Evolutionary conservation across 2,329 filamentous ascomycete genomes (phyloP), one percentile per base, ranked within the genome.

Genomic region (Dryadomyces quercivorus): DNA sequence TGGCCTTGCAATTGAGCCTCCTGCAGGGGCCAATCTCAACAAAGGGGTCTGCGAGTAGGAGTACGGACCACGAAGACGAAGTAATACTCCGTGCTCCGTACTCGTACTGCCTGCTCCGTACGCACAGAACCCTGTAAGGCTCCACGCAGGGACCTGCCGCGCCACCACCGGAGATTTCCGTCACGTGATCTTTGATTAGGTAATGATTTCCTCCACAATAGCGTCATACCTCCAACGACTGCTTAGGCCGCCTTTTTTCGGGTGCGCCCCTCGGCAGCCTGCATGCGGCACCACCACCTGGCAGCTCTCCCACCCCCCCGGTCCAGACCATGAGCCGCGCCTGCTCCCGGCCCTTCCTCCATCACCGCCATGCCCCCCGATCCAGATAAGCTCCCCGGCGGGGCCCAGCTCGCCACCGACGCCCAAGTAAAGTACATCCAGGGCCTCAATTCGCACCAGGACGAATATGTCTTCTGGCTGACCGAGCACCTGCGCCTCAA

Each of bases 381-480:
- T 21, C 59, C 69, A 31, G 59, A 65, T n/a, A 61, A 66, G 8
- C 63, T 71, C 18, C 65, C 70, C 31, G 67, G 71, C 42, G 70
- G 72, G 60, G n/a, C 15, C 21, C 9, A 70, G 59, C 71, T 82
- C 50, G 74, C 75, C 51, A 71, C 72, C 6, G 74, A 74, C 8
- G 74, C 77, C 21, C 93, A 98, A 68, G 88, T 97, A 63, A 82
- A 83, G 66, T 98, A 97, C 69, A 89, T 98, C 62, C 88, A 95
- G 70, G 88, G 86, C 64, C 78, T 98, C 62, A 90, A 98, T 70
- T 90, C 85, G 61, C 85, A 86, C 66, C 90, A 87, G 72, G 90
- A 97, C 75, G 88, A 96, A 70, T 84, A 95, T 63, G 90, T 96
- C 69, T 98, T 97, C 74, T 96, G 92, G 86, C 77, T 97, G 66